Conservation (phyloP, 306 rosid genomes). For the Trichosanthes truncata region DNA sequence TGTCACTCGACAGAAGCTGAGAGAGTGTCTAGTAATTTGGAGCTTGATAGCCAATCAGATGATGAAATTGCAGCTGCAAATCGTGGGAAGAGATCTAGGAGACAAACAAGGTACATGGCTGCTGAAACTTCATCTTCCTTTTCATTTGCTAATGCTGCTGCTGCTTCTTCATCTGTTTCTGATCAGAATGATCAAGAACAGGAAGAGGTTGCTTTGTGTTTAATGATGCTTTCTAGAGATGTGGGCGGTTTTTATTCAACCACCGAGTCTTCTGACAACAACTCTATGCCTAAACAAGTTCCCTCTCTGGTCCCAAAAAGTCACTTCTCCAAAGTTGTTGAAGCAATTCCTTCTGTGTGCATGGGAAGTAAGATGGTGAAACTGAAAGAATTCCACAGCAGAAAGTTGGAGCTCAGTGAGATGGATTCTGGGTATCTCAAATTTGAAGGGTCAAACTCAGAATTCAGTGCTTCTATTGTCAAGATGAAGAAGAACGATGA, state of each 20-base stretch:
- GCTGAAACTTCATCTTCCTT: slow-evolving; percentile 31
- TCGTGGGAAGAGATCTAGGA: slow-evolving; percentile 43
- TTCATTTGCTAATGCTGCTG: slow-evolving; percentile 19
- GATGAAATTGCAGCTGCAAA: slow-evolving; percentile 47
- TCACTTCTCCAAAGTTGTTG: slow-evolving; percentile 18
- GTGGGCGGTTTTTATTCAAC: slow-evolving; percentile 29
- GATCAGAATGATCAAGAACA: slow-evolving; percentile 66
- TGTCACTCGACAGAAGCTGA: slow-evolving; percentile 59
- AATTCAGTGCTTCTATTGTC: slow-evolving; percentile 6
- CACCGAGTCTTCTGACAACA: slow-evolving; percentile 54
- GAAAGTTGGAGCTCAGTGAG: slow-evolving; percentile 20
- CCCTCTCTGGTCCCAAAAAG: slow-evolving; percentile 30
- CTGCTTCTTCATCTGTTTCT: slow-evolving; percentile 51
- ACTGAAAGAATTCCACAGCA: slow-evolving; percentile 22
- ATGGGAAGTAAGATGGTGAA: not conserved
- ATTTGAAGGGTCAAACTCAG: slow-evolving; percentile 17
- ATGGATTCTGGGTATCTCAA: slow-evolving; percentile 17
- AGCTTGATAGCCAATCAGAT: slow-evolving; percentile 57
- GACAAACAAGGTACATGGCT: slow-evolving; percentile 51
- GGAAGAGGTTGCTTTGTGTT: slow-evolving; percentile 83
- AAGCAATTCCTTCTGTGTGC: slow-evolving; percentile 1
- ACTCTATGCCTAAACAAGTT: slow-evolving; percentile 32
- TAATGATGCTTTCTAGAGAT: slow-evolving; percentile 84
- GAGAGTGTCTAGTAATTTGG: slow-evolving; percentile 23
- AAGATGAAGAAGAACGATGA: slow-evolving; percentile 12